These are phyloP conservation scores for Lichtheimia hyalospora DNA, from an alignment of 371 early-diverging fungal species.

Conservation along the genomic window DNA sequence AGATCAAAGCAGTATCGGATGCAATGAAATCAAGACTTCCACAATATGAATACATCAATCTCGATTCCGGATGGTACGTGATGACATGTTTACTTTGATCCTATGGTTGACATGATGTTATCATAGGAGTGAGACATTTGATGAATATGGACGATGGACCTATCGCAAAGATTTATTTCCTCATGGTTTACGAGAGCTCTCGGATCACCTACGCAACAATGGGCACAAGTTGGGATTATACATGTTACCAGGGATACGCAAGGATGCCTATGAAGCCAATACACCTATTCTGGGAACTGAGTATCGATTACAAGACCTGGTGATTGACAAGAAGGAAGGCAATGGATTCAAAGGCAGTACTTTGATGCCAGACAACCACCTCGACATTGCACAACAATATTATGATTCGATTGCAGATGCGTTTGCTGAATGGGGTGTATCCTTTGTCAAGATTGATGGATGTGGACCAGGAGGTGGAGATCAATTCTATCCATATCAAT, in stretches of 20 bases:
- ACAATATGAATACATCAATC: slow-evolving; percentile 31
- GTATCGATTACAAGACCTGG: slow-evolving; percentile 17
- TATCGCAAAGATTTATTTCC: slow-evolving; percentile 32
- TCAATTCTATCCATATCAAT: slow-evolving; percentile 21
- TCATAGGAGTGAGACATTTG: slow-evolving; percentile 19
- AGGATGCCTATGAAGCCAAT: slow-evolving; percentile 25
- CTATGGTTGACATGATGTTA: neutral
- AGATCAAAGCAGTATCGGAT: slow-evolving; percentile 30
- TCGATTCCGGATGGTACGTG: slow-evolving; percentile 36
- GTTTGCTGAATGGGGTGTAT: slow-evolving; percentile 29
- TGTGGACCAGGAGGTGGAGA: slow-evolving; percentile 35
- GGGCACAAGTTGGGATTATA: slow-evolving; percentile 31
- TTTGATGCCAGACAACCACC: slow-evolving; percentile 24
- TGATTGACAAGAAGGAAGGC: slow-evolving; percentile 15
- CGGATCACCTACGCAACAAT: slow-evolving; percentile 21
- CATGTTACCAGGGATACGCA: slow-evolving; percentile 29
- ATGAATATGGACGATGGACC: slow-evolving; percentile 35
- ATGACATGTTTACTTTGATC: neutral
- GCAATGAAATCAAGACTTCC: slow-evolving; percentile 32
- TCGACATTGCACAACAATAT: slow-evolving; percentile 18
- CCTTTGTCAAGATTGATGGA: slow-evolving; percentile 34
- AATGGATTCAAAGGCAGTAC: slow-evolving; percentile 32
- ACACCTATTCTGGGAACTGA: slow-evolving; percentile 17
- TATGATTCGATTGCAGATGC: slow-evolving; percentile 35
- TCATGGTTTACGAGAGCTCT: slow-evolving; percentile 19